Evolutionary conservation across 106 monocot species (phyloP).

Genomic region (Dioscorea zingiberensis): DNA sequence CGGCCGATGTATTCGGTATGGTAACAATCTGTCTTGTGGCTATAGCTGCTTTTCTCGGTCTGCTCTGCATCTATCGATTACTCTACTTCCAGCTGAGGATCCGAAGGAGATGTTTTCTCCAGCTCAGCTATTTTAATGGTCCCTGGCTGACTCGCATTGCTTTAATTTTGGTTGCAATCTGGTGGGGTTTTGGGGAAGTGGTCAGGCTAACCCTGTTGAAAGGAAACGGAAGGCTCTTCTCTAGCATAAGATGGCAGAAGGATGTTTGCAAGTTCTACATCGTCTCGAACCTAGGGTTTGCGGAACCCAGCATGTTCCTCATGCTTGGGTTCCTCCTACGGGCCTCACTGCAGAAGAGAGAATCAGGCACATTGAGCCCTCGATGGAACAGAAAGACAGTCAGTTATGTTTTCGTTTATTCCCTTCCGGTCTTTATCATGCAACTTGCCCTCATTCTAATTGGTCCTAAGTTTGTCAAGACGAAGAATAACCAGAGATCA

Average conservation of each 20-base stretch:
- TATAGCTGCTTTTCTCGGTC: conserved; percentile 26
- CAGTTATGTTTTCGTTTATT: conserved; percentile 21
- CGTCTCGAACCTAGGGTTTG: conserved; percentile 66
- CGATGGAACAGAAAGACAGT: conserved; percentile 56
- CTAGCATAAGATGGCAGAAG: conserved; percentile 33
- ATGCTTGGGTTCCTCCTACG: conserved; percentile 49
- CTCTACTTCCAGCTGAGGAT: conserved; percentile 48
- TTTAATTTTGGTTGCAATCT: conserved; percentile 42
- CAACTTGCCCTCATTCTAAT: conserved; percentile 46
- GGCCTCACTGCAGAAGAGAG: conserved; percentile 42
- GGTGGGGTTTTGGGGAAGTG: conserved; percentile 58
- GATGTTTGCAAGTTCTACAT: conserved; percentile 63
- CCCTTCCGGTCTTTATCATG: conserved; percentile 38
- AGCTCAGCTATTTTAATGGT: conserved; percentile 56
- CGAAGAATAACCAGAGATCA: conserved; percentile 8
- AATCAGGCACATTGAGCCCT: conserved; percentile 38
- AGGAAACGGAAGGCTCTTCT: conserved; percentile 31
- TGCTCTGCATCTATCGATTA: conserved; percentile 44
- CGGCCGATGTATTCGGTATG: conserved; percentile 53
- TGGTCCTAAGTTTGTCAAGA: conserved; percentile 31
- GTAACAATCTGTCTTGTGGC: conserved; percentile 46
- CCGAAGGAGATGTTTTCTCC: conserved; percentile 21
- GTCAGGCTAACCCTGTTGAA: conserved; percentile 40
- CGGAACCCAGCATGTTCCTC: conserved; percentile 59
- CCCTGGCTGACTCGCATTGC: conserved; percentile 51